Conservation (phyloP, 2,329 filamentous ascomycete genomes). For the Ophiostoma sp. region DNA sequence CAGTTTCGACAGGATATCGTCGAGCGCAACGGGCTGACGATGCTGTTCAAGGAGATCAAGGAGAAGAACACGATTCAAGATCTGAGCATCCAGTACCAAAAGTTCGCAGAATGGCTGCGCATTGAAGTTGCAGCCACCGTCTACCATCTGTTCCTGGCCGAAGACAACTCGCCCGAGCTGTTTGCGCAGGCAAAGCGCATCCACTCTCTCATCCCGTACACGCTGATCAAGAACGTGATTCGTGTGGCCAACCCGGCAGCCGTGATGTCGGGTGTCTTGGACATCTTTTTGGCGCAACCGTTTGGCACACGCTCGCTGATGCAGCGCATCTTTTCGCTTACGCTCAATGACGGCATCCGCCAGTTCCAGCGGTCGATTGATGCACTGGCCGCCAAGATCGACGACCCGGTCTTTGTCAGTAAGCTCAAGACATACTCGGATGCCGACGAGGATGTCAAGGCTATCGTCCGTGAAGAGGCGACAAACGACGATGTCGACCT, state of each 20-base stretch:
- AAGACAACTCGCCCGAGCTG: constrained; percentile 94
- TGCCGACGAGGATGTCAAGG: constrained; percentile 68
- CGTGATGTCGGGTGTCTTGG: constrained; percentile 92
- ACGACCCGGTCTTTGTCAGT: constrained; percentile 69
- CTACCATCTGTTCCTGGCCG: constrained; percentile 93
- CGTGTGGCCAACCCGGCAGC: constrained; percentile 92
- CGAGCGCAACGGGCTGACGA: constrained; percentile 77
- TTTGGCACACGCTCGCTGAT: constrained; percentile 85
- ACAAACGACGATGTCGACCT: constrained; percentile 70
- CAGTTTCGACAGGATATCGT: constrained; percentile 66
- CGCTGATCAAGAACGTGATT: constrained; percentile 91
- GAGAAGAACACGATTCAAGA: constrained; percentile 83
- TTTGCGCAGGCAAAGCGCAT: constrained; percentile 93
- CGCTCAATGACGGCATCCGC: constrained; percentile 82
- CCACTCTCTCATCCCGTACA: constrained; percentile 90
- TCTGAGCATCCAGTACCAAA: constrained; percentile 90
- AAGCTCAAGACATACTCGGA: constrained; percentile 79
- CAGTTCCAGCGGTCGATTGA: constrained; percentile 85
- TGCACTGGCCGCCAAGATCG: constrained; percentile 66
- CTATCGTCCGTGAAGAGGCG: constrained; percentile 67
- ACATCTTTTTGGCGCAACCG: constrained; percentile 92
- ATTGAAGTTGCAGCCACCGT: constrained; percentile 96
- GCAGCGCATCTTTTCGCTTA: constrained; percentile 90
- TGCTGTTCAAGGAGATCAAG: constrained; percentile 87
- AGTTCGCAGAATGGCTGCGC: constrained; percentile 95